Evolutionary conservation across 164 flowering plant species (phyloP), one percentile per base, ranked within the genome.

Genomic region (Warburgia ugandensis): DNA sequence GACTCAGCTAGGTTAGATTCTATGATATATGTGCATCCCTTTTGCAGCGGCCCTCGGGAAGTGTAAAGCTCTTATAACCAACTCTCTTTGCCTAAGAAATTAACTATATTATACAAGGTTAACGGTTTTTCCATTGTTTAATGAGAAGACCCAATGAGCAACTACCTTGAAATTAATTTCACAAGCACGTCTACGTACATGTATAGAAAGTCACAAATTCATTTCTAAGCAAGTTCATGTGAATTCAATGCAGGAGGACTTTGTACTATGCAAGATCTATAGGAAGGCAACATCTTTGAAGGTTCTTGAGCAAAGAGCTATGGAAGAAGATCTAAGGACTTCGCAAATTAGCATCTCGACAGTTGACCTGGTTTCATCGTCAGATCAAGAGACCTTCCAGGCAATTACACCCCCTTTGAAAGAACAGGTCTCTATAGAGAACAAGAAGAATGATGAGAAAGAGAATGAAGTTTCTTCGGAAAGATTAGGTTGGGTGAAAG

Each of bases 241-340:
- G n/a, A n/a, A 46, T 29, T 16, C 25, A 5, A 38, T 55, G 53
- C 71, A 70, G 73, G 68, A 65, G 17, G 69, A 68, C 47, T 64
- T 65, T 20, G 96, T 92, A 5, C 38, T 92, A 48, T 85, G 96
- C 72, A 92, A 88, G 74, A 74, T 92, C 45, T 92, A 92, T 31
- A 64, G 84, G 56, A 92, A 92, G 69, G 99, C 96, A 21, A 86
- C 99, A 12, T 77, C 99, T 13, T 45, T 85, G 75, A 88, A 84
- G 67, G 86, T 80, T 20, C 59, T 92, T 61, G 97, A 92, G 70
- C 85, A 80, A 59, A 77, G 88, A 59, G 96, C n/a, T n/a, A 66
- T 64, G 78, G 94, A 80, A 52, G 88, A 77, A 59, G 83, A 62
- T 43, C 32, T 17, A 35, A 68, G 50, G 48, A 25, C 31, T 20